Base-by-base conservation (phyloP, 441 rosid species). In the Pelargonium fulgidum region DNA sequence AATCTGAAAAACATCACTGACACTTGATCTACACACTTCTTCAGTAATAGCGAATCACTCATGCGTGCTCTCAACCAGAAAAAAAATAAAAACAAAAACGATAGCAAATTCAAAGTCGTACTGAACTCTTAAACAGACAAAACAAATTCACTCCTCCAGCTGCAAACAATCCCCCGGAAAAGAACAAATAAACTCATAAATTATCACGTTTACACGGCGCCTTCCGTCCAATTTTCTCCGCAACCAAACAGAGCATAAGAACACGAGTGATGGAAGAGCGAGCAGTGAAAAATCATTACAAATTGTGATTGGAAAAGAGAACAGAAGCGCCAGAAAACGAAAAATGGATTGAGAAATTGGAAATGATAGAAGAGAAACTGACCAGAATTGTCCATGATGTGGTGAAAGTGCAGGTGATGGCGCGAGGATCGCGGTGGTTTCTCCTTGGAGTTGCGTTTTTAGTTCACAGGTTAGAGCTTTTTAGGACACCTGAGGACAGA, bases 201-300 rank as follows among this genome's bases (percentile, higher is more conserved):
- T 17, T 8, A 16, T 19, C 62, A 58, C 62, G 29, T 58, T 7
- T 17, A 58, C 29, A 17, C 24, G 22, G 22, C 7, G 17, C 62
- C 62, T 74, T 59, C 63, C 61, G 22, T 59, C 67, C 11, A 64
- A 44, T 61, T 68, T 48, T 63, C 56, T 62, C 22, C 17, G 69
- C 66, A 62, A 65, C 66, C 71, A 41, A 76, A 73, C 52, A 42
- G 61, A 48, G 10, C 42, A 58, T n/a, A 5, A 78, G 33, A 72
- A 42, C 7, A 26, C n/a, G 2, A 19, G 11, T 56, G 13, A 8
- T 47, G 26, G 12, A 20, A 58, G 62, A 58, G 20, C 62, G 26
- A 58, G 62, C 1, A 58, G 62, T 20, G 3, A 17, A 58, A 24
- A 16, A 0, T 19, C 4, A 19, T 24, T 17, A 33, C 7, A 62